A percentile compares a stretch with the other conserved stretches of the same genome.
Conservation (phyloP, 164 flowering plant genomes). For the Magnolia changhungtana region DNA sequence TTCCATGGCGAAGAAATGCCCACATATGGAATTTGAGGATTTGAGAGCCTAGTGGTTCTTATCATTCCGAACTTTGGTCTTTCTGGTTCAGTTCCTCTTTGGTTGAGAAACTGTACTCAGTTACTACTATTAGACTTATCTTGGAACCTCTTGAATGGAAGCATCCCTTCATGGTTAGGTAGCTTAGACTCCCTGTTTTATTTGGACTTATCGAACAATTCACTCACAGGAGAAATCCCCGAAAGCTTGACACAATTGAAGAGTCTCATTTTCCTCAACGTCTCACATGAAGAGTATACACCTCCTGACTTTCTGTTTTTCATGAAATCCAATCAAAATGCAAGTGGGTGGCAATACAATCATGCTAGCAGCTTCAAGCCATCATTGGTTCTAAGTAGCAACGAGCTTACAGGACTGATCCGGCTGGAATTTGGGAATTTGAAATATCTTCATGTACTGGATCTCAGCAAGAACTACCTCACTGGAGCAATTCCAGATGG, state of each 20-base stretch:
- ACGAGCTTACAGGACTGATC: constrained; percentile 10
- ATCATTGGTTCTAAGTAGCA: constrained; percentile 6
- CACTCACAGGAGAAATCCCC: constrained; percentile 18
- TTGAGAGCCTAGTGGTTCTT: constrained; percentile 40
- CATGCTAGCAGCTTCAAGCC: constrained; percentile 12
- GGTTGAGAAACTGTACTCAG: constrained; percentile 14
- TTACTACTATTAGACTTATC: constrained; percentile 62
- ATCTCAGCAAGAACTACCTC: constrained; percentile 15
- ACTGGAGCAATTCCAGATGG: constrained; percentile 12
- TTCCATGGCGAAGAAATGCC: constrained; percentile 52
- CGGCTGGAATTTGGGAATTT: constrained; percentile 18
- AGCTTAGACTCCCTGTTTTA: constrained; percentile 13
- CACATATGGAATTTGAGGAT: constrained; percentile 28
- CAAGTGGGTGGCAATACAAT: constrained; percentile 8
- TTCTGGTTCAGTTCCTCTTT: constrained; percentile 13
- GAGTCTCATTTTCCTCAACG: background rate
- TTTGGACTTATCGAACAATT: constrained; percentile 19
- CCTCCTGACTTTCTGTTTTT: background rate
- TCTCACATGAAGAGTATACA: background rate
- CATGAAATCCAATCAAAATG: constrained; percentile 13
- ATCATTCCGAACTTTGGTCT: constrained; percentile 44
- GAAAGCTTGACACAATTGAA: constrained; percentile 6
- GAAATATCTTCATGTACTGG: constrained; percentile 12
- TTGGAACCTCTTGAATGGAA: constrained; percentile 51
- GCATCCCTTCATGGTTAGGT: constrained; percentile 44